Conservation (phyloP, 495 filamentous ascomycete species). For the Letharia lupina region DNA sequence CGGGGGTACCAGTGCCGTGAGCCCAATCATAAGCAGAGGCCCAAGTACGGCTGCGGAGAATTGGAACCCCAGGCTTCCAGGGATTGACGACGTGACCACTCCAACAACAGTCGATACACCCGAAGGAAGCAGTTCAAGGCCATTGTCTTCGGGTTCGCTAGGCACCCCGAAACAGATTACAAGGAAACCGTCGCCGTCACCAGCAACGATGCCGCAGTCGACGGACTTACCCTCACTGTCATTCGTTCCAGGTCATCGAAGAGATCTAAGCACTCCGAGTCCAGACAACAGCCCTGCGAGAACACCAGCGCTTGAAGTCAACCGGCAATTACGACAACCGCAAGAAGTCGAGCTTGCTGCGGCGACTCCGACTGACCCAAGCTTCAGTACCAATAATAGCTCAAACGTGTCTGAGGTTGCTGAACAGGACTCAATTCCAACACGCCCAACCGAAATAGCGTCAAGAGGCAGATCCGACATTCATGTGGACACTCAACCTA, state of each 20-base stretch:
- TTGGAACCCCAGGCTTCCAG: conserved; percentile 21
- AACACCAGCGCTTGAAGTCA: conserved; percentile 43
- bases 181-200: conserved; percentile 31
- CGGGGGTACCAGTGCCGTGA: conserved; percentile 56
- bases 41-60: conserved; percentile 34
- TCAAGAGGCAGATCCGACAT: background rate
- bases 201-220: conserved; percentile 19
- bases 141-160: conserved; percentile 18
- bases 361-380: conserved; percentile 23
- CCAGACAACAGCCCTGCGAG: conserved; percentile 55
- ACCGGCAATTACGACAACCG: conserved; percentile 31
- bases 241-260: conserved; percentile 50
- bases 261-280: conserved; percentile 54
- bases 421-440: background rate
- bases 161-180: conserved; percentile 22
- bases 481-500: background rate
- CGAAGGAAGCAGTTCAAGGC: conserved; percentile 31
- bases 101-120: conserved; percentile 52
- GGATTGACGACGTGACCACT: conserved; percentile 37
- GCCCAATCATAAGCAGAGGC: conserved; percentile 56
- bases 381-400: conserved; percentile 17
- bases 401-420: conserved; percentile 11
- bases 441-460: background rate
- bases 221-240: conserved; percentile 23
- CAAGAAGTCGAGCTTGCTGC: conserved; percentile 40